These are phyloP conservation scores for Gracilariopsis chorda DNA, from an alignment of 23 red algal genomes.

Conservation along the genomic window DNA sequence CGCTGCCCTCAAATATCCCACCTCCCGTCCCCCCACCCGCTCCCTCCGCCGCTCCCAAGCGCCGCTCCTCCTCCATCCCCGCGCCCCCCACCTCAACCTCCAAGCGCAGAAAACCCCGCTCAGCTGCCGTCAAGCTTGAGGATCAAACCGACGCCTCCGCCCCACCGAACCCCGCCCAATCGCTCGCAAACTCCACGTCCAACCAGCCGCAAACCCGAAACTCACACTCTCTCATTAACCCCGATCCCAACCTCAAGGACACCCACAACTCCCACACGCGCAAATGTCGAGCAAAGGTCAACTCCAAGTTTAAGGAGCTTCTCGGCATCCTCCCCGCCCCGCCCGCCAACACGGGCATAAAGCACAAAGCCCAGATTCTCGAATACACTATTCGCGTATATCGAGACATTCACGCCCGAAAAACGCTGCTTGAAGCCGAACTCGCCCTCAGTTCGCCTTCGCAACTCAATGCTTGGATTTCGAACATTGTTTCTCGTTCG, in stretches of 20 bases:
- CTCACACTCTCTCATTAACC: not conserved
- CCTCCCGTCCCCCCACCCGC: not conserved
- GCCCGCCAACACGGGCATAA: slow-evolving; percentile 50
- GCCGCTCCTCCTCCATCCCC: not conserved
- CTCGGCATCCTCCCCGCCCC: slow-evolving; percentile 60
- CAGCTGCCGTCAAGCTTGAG: not conserved
- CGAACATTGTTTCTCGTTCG: slow-evolving; percentile 26
- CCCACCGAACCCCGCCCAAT: not conserved
- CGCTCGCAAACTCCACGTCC: not conserved
- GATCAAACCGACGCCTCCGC: not conserved
- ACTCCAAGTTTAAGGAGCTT: slow-evolving; percentile 72
- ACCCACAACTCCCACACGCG: slow-evolving; percentile 66
- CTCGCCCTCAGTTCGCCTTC: slow-evolving; percentile 57
- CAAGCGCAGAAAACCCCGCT: not conserved
- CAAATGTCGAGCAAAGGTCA: slow-evolving; percentile 82
- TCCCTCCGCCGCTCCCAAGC: not conserved
- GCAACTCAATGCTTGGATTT: slow-evolving; percentile 61
- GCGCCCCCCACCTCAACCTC: not conserved
- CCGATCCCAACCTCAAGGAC: slow-evolving; percentile 35
- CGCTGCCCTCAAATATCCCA: not conserved
- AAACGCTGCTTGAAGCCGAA: slow-evolving; percentile 66
- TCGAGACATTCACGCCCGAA: slow-evolving; percentile 56
- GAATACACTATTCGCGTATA: slow-evolving; percentile 73
- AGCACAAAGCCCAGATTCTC: slow-evolving; percentile 94
- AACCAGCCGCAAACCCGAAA: not conserved